These are phyloP conservation scores for Knoxia roxburghii DNA, from an alignment of 257 asterid genomes.

Conservation along the genomic window DNA sequence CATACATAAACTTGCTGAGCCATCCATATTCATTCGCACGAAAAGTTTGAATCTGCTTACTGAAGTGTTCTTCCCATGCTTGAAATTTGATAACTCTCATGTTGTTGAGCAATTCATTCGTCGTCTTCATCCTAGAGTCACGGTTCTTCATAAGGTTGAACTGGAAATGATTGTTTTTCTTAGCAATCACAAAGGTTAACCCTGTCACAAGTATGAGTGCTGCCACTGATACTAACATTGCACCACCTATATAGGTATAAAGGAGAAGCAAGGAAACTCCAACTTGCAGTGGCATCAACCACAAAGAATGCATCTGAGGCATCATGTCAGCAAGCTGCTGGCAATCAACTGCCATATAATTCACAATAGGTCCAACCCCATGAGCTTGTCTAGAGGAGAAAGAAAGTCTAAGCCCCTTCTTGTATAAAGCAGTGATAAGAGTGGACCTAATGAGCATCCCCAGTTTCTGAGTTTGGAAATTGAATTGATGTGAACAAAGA, in stretches of 20 bases:
- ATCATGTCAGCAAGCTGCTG: conserved; percentile 59
- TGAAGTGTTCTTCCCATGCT: conserved; percentile 77
- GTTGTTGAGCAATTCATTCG: conserved; percentile 49
- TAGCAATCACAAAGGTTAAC: conserved; percentile 25
- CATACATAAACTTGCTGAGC: conserved; percentile 49
- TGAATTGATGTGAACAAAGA: conserved; percentile 61
- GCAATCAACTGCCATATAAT: conserved; percentile 73
- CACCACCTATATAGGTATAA: conserved; percentile 40
- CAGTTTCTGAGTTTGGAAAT: conserved; percentile 44
- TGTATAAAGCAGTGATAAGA: conserved; percentile 43
- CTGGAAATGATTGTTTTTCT: conserved; percentile 36
- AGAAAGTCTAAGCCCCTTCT: conserved; percentile 53
- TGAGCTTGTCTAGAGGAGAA: conserved; percentile 62
- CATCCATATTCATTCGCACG: conserved; percentile 45
- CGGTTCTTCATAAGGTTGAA: conserved; percentile 45
- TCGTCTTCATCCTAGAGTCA: conserved; percentile 62
- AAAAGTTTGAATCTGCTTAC: conserved; percentile 31
- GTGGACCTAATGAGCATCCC: conserved; percentile 65
- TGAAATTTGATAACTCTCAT: conserved; percentile 73
- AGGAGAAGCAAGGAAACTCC: conserved; percentile 44
- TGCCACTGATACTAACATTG: conserved; percentile 33
- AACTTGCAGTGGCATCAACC: conserved; percentile 67
- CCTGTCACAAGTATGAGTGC: conserved; percentile 29
- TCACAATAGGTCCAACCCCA: conserved; percentile 72
- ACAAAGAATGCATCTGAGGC: conserved; percentile 46